Conservation (phyloP, 805 yeast species). For the Ogataea wickerhamii region DNA sequence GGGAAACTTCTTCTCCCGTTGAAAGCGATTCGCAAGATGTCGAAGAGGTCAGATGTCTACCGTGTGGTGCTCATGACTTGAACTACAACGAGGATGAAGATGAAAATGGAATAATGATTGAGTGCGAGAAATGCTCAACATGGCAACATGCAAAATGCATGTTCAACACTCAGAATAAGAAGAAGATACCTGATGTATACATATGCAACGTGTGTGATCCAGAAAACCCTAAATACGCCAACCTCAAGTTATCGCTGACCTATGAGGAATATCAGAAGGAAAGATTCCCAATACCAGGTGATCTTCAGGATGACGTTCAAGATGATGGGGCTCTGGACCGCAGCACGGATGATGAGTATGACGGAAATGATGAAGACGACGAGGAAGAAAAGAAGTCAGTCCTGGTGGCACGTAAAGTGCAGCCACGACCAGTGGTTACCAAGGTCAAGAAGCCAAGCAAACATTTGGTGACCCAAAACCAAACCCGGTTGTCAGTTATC, state of each 20-base stretch:
- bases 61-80: slow-evolving; percentile 57
- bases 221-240: slow-evolving; percentile 27
- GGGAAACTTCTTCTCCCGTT: slow-evolving; percentile 18
- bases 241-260: slow-evolving; percentile 31
- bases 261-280: slow-evolving; percentile 27
- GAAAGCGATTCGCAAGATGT: slow-evolving; percentile 22
- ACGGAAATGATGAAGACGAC: slow-evolving; percentile 9
- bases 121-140: slow-evolving; percentile 61
- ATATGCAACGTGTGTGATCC: slow-evolving; percentile 55
- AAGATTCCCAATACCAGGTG: slow-evolving; percentile 18
- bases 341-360: slow-evolving; percentile 14
- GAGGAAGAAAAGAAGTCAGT: slow-evolving; percentile 9
- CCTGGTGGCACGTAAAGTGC: slow-evolving; percentile 2
- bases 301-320: slow-evolving; percentile 15
- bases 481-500: slow-evolving; percentile 46
- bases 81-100: slow-evolving; percentile 59
- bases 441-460: slow-evolving; percentile 2
- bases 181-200: slow-evolving; percentile 45
- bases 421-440: slow-evolving; percentile 1
- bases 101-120: slow-evolving; percentile 53
- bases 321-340: slow-evolving; percentile 16
- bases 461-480: slow-evolving; percentile 20
- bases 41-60: slow-evolving; percentile 53
- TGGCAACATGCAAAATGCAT: slow-evolving; percentile 73
- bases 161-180: slow-evolving; percentile 41